Evolutionary conservation across 2,329 filamentous ascomycete genomes (phyloP).

Genomic region (Neurospora crassa): DNA sequence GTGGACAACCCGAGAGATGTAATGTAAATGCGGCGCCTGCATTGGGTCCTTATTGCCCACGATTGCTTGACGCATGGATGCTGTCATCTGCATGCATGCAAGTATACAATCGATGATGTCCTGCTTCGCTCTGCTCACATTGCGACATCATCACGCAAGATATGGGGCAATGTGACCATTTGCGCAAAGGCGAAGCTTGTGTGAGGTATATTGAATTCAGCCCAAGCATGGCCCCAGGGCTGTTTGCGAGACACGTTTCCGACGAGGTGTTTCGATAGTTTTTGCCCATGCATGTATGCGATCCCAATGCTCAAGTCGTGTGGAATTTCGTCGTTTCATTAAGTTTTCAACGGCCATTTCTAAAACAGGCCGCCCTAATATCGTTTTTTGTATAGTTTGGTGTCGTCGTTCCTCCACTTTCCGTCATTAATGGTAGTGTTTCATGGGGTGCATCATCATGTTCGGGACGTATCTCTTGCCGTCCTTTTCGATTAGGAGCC

Average conservation of each 20-base stretch:
- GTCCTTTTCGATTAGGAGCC: slow-evolving; percentile 20
- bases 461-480: slow-evolving; percentile 26
- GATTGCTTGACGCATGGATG: background rate
- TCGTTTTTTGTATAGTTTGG: background rate
- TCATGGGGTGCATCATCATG: slow-evolving; percentile 28
- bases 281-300: background rate
- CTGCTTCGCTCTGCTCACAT: background rate
- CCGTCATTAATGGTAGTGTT: slow-evolving; percentile 13
- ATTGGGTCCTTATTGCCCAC: background rate
- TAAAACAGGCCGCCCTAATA: background rate
- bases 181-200: background rate
- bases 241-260: background rate
- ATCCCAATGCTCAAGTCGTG: background rate
- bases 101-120: background rate
- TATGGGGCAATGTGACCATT: background rate
- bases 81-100: background rate
- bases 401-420: background rate
- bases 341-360: background rate
- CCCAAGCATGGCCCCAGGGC: background rate
- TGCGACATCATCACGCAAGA: background rate
- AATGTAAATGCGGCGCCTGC: background rate
- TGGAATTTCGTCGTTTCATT: background rate
- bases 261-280: background rate
- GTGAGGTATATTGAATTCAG: background rate
- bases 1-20: background rate